Base-by-base conservation (phyloP, 495 filamentous ascomycete species). In the Daldinia vernicosa region DNA sequence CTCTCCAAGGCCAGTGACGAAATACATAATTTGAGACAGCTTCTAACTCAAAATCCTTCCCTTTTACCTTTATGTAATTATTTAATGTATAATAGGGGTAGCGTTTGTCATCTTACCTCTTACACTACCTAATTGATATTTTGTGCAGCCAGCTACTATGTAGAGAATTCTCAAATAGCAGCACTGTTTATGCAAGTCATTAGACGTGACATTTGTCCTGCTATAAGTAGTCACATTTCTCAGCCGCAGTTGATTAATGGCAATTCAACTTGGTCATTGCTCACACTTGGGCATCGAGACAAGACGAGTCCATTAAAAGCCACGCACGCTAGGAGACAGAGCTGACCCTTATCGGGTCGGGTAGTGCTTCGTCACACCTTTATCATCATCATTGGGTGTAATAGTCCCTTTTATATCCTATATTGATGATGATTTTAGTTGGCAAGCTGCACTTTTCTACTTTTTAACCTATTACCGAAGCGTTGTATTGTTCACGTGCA, bases 401-500 rank as follows among this genome's bases (percentile, higher is more conserved):
- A 30, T 55, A 33, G n/a, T 33, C 19, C 15, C 2, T 37, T 33
- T 33, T 35, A 33, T 33, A 12, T 33, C 32, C 32, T 55, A 22
- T 24, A 35, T 52, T 52, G 6, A 22, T 28, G 65, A n/a, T n/a
- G n/a, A n/a, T n/a, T 47, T 19, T 19, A 9, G 9, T 22, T 47
- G 9, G 12, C 27, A 52, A 57, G 39, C 50, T 63, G 47, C 28
- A 62, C 22, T 52, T 37, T 58, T 28, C 8, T 30, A 17, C 37
- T 47, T 19, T 4, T 12, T 2, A 9, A 17, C 8, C n/a, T 35
- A 12, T 24, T 66, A 58, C 43, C 43, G 30, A 30, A 56, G 47
- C 4, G 56, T 60, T 53, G 64, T 67, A 67, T 55, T 30, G 45
- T 64, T 54, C 67, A 64, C 60, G 60, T 64, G 55, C 52, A 54